phyloP scores from a whole-genome alignment of 768 basidiomycete species.

The Phylloporus scabripes region DNA sequence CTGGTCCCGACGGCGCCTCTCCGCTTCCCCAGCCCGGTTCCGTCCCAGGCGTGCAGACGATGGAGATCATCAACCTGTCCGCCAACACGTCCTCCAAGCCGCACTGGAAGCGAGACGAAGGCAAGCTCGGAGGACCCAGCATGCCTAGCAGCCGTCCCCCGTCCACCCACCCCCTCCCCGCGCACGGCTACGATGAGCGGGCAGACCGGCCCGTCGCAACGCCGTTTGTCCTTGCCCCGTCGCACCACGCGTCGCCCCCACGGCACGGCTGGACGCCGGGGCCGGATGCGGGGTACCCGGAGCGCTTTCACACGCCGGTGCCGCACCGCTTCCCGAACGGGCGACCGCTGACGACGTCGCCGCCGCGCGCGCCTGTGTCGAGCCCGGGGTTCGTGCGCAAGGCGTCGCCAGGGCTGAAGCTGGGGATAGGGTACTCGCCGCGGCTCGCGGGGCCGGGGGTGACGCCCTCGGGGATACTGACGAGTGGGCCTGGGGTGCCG shows the following conservation, averaged over 20 bases:
- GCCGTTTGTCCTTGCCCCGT: constrained; percentile 49
- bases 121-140: constrained; percentile 20
- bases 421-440: constrained; percentile 27
- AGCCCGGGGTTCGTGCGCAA: constrained; percentile 22
- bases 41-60: constrained; percentile 36
- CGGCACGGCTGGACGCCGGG: constrained; percentile 34
- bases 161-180: constrained; percentile 33
- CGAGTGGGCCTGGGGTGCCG: constrained; percentile 26
- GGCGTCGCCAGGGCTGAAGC: constrained; percentile 24
- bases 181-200: constrained; percentile 37
- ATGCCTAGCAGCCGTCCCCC: constrained; percentile 35
- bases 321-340: constrained; percentile 26
- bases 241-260: constrained; percentile 41
- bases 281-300: constrained; percentile 27
- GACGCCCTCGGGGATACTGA: constrained; percentile 28
- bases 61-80: constrained; percentile 49
- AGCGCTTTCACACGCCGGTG: constrained; percentile 28
- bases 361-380: constrained; percentile 30
- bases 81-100: constrained; percentile 28
- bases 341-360: constrained; percentile 31
- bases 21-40: constrained; percentile 35
- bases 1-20: constrained; percentile 24
- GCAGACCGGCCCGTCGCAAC: constrained; percentile 48
- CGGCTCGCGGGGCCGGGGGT: constrained; percentile 29
- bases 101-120: constrained; percentile 38